Conservation (phyloP, 805 yeast species). For the Wickerhamiella vanderwaltii region DNA sequence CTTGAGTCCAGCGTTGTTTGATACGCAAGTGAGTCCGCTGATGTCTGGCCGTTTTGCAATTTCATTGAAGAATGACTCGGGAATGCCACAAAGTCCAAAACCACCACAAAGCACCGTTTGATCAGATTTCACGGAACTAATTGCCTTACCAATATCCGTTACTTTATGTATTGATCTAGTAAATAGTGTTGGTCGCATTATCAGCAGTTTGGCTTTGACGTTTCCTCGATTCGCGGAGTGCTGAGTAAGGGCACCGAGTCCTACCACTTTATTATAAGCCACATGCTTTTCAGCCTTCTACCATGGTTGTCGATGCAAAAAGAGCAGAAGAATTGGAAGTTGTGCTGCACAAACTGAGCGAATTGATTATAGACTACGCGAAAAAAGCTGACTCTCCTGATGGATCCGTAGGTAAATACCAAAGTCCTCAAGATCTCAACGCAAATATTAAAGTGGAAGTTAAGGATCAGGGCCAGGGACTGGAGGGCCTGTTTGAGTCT, state of each 20-base stretch:
- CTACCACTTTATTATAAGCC: too few relatives aligned
- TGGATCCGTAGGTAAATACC: constrained; percentile 36
- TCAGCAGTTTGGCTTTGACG: too few relatives aligned
- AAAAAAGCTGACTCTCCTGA: constrained; percentile 35
- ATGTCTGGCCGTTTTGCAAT: constrained; percentile 28
- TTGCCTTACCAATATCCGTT: constrained; percentile 17
- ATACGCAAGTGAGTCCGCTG: constrained; percentile 33
- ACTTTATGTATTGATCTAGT: constrained; percentile 14
- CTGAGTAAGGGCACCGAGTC: too few relatives aligned
- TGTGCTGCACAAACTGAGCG: constrained; percentile 40
- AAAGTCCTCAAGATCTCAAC: constrained; percentile 36
- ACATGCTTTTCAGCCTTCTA: too few relatives aligned
- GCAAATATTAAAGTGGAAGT: constrained; percentile 29
- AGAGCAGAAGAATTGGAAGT: constrained; percentile 46
- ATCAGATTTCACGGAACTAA: constrained; percentile 20
- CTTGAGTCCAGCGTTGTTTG: constrained; percentile 40
- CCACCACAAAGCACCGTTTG: constrained; percentile 37
- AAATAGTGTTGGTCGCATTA: background rate
- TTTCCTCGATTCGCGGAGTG: too few relatives aligned
- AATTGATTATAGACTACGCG: constrained; percentile 43
- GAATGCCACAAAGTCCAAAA: constrained; percentile 38
- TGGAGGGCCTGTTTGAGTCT: constrained; percentile 35
- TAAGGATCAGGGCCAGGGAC: constrained; percentile 31
- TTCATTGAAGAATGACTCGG: constrained; percentile 35
- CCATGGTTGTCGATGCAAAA: constrained; percentile 36